Base-by-base conservation (phyloP, 768 basidiomycete genomes). In the Russula compacta region DNA sequence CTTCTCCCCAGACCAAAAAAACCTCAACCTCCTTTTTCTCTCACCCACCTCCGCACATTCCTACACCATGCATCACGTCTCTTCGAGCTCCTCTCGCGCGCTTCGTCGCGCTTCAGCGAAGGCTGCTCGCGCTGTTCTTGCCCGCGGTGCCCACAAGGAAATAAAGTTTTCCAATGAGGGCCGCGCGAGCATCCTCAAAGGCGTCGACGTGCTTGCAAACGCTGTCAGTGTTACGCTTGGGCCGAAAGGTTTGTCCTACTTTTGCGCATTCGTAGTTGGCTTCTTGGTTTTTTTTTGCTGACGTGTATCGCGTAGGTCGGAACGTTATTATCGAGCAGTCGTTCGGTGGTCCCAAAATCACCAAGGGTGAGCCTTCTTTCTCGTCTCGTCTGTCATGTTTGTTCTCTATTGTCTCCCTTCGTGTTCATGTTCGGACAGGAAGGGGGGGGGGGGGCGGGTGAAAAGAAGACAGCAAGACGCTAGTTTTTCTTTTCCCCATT, bases 271-370 rank as follows among this genome's bases (percentile, higher is more conserved):
- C n/a, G 33, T 43, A 21, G 8, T 15, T 29, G 46, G 14, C 19
- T 7, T 43, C 10, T 11, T 19, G 48, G 10, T 33, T 49, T 58
- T 62, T 33, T 49, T 58, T 62, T 63, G 62, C 64, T 69, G 56
- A 71, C 66, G 47, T 48, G 40, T 38, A 35, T 50, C 15, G 59
- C 53, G 3, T 61, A 92, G 92, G 93, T 67, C 84, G 95, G 71
- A 99, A 97, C 74, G 95, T 98, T 71, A 98, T 98, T 78, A 97
- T 98, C 69, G 95, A 98, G 76, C 89, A 92, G 78, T 80, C 87
- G 47, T 92, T 81, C 69, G 90, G 90, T 65, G 86, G 89, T 38
- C 89, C 90, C 53, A 94, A 97, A 78, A 97, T 98, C 72, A 98
- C 95, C 69, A 98, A 97, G 75, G 92, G 91, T 90, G 60, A 53